Evolutionary conservation across 2,329 filamentous ascomycete species (phyloP).

Genomic region (Colletotrichum lentis): DNA sequence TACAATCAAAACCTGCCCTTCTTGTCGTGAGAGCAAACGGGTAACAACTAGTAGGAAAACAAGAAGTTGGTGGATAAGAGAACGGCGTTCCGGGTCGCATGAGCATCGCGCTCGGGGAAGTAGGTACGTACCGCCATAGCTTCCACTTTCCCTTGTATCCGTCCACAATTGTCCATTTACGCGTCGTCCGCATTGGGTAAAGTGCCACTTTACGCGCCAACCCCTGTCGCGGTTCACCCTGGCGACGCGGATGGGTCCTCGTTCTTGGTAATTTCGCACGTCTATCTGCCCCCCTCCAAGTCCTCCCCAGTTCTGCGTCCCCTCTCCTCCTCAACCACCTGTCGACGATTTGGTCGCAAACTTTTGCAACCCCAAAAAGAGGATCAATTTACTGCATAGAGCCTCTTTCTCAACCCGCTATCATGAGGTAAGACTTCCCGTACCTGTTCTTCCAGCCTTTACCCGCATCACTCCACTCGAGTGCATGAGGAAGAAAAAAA

Average conservation of each 20-base stretch:
- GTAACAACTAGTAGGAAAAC: background rate
- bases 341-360: conserved; percentile 13
- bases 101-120: conserved; percentile 18
- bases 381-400: background rate
- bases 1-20: background rate
- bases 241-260: conserved; percentile 33
- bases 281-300: conserved; percentile 26
- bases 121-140: background rate
- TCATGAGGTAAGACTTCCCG: conserved; percentile 46
- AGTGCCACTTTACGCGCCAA: conserved; percentile 57
- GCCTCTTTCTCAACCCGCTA: conserved; percentile 18
- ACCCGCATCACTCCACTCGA: conserved; percentile 1
- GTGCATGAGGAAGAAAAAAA: conserved; percentile 8
- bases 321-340: conserved; percentile 19
- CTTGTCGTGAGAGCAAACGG: background rate
- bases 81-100: background rate
- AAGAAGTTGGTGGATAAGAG: background rate
- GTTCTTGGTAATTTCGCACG: conserved; percentile 26
- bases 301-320: conserved; percentile 21
- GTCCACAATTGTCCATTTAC: conserved; percentile 40
- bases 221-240: conserved; percentile 34
- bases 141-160: conserved; percentile 11
- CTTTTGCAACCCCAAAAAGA: conserved; percentile 3
- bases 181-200: conserved; percentile 43
- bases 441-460: no score